Evolutionary conservation across 176 grass and related monocot genomes (phyloP), one percentile per base, ranked within the genome.

Genomic region (Aegilops umbellulata): DNA sequence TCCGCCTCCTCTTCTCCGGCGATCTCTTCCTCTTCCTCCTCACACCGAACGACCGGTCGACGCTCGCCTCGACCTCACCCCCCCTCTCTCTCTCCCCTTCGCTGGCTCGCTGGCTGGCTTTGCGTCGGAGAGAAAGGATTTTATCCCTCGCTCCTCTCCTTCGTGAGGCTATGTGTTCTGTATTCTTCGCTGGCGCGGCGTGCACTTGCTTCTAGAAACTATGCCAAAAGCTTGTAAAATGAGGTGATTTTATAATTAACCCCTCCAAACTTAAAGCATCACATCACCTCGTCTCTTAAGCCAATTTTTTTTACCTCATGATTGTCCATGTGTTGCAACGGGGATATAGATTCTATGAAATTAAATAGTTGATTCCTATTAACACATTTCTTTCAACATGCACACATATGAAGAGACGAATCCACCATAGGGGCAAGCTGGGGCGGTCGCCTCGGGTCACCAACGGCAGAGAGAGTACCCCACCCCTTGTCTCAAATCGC

Each of bases 121-220:
- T 60, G 26, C 20, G 26, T 44, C 27, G 60, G 25, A 53, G 49
- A 62, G 83, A 77, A 51, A 17, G 47, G 47, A 68, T 63, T 77
- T 78, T 39, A 46, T 39, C 30, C 55, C 55, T 47, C 57, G 58
- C 58, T 85, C 73, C 23, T 25, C 67, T 58, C 26, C 55, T 49
- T 15, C 49, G 65, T 69, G 41, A 12, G 78, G 69, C 61, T 31
- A 64, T 41, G 76, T 53, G 62, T 24, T 88, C 17, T 63, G 53
- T 88, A 88, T 88, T 64, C 55, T 88, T 88, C 87, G 39, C 65
- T 73, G 87, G 55, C 74, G 49, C 69, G 75, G 55, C 81, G 49
- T 64, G 55, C 60, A 35, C 36, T 6, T 71, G 38, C 69, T 75
- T 88, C 81, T 64, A 63, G 74, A 84, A 84, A 20, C 53, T 57